Percentiles rank a stretch among this genome's conserved stretches.
Conservation (phyloP, 257 asterid genomes). For the Knoxia roxburghii region DNA sequence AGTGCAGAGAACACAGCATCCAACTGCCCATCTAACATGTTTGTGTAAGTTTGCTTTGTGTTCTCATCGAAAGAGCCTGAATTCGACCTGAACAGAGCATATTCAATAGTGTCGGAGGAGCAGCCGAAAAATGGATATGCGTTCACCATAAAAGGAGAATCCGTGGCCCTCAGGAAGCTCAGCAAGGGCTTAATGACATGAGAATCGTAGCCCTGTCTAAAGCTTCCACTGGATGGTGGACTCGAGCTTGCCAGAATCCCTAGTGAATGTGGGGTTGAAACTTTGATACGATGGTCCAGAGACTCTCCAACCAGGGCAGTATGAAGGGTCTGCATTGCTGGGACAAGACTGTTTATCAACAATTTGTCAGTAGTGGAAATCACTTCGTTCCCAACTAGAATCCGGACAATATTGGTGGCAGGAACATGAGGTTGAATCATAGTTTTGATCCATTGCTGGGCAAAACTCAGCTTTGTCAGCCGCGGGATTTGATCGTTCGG, state of each 20-base stretch:
- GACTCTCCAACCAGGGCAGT: slow-evolving; percentile 35
- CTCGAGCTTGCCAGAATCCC: slow-evolving; percentile 52
- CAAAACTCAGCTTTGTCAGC: slow-evolving; percentile 29
- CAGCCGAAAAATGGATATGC: slow-evolving; percentile 43
- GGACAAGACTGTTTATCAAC: slow-evolving; percentile 43
- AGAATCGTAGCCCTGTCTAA: slow-evolving; percentile 37
- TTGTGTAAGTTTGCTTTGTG: slow-evolving; percentile 32
- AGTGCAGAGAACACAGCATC: slow-evolving; percentile 43
- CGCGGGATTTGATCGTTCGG: slow-evolving; percentile 47
- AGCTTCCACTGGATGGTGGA: slow-evolving; percentile 57
- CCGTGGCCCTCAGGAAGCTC: slow-evolving; percentile 36
- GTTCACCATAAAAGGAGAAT: slow-evolving; percentile 42
- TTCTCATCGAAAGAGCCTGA: slow-evolving; percentile 33
- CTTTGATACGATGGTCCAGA: slow-evolving; percentile 30
- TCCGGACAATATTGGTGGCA: slow-evolving; percentile 45
- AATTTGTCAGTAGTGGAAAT: slow-evolving; percentile 45
- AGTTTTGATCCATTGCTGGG: slow-evolving; percentile 49
- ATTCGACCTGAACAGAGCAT: slow-evolving; percentile 41
- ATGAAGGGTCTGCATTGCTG: slow-evolving; percentile 63
- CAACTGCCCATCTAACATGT: slow-evolving; percentile 44
- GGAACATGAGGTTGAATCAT: slow-evolving; percentile 39
- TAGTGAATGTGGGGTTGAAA: slow-evolving; percentile 66
- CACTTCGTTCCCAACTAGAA: slow-evolving; percentile 64
- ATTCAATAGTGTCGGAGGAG: slow-evolving; percentile 32
- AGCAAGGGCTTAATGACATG: slow-evolving; percentile 40